A percentile compares a stretch with the other conserved stretches of the same genome.
These are phyloP conservation scores for Tylopilus orsonianus DNA, from an alignment of 1,284 basidiomycete genomes.

Conservation along the genomic window DNA sequence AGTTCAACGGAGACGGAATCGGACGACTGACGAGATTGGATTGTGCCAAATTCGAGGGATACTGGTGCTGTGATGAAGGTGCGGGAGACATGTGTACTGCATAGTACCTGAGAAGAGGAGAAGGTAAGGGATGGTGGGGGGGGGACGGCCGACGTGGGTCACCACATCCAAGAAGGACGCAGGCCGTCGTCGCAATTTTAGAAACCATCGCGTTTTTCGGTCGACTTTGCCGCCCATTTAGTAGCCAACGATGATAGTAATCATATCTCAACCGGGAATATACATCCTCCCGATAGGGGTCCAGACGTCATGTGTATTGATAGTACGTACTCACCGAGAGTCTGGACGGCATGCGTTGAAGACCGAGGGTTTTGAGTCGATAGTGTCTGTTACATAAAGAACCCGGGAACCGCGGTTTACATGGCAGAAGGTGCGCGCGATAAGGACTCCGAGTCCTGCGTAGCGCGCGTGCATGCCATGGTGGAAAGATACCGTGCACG, in stretches of 20 bases:
- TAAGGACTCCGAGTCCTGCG: too few relatives aligned
- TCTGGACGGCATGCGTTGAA: too few relatives aligned
- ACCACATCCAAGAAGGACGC: too few relatives aligned
- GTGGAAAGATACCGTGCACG: too few relatives aligned
- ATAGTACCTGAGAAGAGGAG: neutral
- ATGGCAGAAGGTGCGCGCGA: too few relatives aligned
- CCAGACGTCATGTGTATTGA: neutral
- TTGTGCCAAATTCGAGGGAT: neutral
- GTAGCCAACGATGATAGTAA: neutral
- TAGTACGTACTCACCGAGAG: neutral
- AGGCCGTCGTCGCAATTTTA: too few relatives aligned
- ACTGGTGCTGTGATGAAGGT: neutral
- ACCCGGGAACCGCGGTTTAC: too few relatives aligned
- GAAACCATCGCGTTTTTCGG: neutral
- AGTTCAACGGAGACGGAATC: slow-evolving; percentile 24
- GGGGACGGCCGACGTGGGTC: too few relatives aligned
- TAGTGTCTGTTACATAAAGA: too few relatives aligned
- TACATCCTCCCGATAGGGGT: neutral
- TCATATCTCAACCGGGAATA: neutral
- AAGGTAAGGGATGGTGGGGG: too few relatives aligned
- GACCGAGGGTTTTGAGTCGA: too few relatives aligned
- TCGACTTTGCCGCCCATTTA: neutral
- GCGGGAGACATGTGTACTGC: neutral
- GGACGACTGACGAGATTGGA: slow-evolving; percentile 15
- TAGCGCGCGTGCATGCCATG: too few relatives aligned